These are phyloP conservation scores for Saitozyma sp. DNA, from an alignment of 768 basidiomycete species.

Conservation along the genomic window DNA sequence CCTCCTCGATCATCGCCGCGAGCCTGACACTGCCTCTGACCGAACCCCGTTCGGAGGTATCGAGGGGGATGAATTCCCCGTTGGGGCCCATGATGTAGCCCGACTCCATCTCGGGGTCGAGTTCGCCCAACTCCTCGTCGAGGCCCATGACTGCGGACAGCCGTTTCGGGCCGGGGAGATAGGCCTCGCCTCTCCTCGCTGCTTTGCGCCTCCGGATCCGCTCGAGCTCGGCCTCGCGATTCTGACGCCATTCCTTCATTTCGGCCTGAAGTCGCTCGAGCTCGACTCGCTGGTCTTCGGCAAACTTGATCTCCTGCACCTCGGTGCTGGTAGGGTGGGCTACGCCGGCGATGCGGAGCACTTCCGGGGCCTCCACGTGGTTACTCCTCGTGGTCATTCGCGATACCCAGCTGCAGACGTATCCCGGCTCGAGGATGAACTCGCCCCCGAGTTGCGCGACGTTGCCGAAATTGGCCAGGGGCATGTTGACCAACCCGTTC, in stretches of 20 bases:
- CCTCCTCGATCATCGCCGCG: neutral
- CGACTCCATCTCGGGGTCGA: no score
- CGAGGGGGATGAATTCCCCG: no score
- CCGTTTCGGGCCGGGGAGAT: no score
- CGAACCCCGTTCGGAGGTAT: neutral
- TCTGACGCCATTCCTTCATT: constrained; percentile 40
- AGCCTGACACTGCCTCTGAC: neutral
- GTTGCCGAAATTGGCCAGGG: constrained; percentile 47
- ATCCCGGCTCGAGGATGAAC: constrained; percentile 47
- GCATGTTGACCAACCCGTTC: constrained; percentile 49
- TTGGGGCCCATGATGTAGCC: no score
- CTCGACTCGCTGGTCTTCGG: constrained; percentile 33
- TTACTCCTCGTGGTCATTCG: constrained; percentile 52
- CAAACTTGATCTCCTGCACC: constrained; percentile 22
- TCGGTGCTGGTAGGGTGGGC: constrained; percentile 30
- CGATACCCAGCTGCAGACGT: constrained; percentile 50
- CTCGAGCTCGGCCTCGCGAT: constrained; percentile 37
- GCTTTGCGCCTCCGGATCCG: constrained; percentile 22
- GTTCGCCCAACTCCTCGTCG: no score
- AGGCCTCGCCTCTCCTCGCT: neutral
- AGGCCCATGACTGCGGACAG: no score
- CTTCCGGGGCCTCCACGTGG: constrained; percentile 53
- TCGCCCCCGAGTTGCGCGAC: constrained; percentile 52
- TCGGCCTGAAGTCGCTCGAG: constrained; percentile 39
- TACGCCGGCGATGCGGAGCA: constrained; percentile 43